Percentiles rank a stretch among this genome's conserved stretches.
phyloP scores from a whole-genome alignment of 345 rosid species.

The Salix purpurea region DNA sequence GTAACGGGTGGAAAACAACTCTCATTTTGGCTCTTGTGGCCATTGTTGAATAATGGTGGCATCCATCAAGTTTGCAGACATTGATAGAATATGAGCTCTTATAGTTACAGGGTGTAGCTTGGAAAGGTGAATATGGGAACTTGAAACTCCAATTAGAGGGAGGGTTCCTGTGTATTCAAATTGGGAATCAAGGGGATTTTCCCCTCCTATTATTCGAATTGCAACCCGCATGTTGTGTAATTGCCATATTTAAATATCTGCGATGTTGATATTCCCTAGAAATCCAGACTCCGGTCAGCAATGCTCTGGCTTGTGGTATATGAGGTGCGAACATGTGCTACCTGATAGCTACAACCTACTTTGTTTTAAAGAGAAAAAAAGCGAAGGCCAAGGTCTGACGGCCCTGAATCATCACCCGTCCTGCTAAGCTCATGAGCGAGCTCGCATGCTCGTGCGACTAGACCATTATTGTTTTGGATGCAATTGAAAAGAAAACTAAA shows the following conservation, averaged over 20 bases:
- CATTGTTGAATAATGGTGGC: not conserved
- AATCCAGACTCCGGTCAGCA: conserved; percentile 61
- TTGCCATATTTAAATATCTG: not conserved
- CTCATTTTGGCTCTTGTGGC: not conserved
- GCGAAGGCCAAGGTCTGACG: no score
- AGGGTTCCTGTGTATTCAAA: not conserved
- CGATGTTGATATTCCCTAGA: conserved; percentile 38
- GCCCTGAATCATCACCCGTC: no score
- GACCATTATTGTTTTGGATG: no score
- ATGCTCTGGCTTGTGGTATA: conserved; percentile 83
- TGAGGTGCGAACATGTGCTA: conserved; percentile 44
- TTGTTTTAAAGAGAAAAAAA: not conserved
- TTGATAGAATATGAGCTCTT: not conserved
- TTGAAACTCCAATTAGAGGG: not conserved
- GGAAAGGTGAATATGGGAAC: not conserved
- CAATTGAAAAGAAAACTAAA: no score
- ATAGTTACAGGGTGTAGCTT: not conserved
- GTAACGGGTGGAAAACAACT: no score
- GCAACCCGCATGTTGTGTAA: not conserved
- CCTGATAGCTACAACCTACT: not conserved
- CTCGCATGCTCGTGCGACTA: no score
- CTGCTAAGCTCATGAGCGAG: no score
- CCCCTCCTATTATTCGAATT: not conserved
- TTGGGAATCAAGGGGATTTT: not conserved
- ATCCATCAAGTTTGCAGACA: not conserved